Evolutionary conservation across 148 eudicot genomes (phyloP), one percentile per base, ranked within the genome.

Genomic region (Spergularia bocconei): DNA sequence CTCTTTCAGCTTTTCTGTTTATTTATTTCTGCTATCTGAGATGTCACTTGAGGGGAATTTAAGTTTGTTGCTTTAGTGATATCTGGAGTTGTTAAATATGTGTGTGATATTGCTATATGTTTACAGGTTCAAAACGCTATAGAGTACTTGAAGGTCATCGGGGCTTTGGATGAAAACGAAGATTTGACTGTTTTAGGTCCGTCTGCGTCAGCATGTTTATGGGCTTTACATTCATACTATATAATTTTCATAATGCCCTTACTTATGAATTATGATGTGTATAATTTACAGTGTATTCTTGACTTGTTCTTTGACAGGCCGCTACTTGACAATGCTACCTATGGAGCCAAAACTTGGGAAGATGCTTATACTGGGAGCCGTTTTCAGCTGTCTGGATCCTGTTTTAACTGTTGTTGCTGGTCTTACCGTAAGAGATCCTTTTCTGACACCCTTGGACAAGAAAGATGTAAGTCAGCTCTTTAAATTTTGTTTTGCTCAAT

Each of bases 91-190:
- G 17, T 6, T 72, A 6, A 25, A 23, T 20, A 15, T 62, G 38
- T 52, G 16, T 77, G 44, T 68, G n/a, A 41, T 38, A 15, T 63
- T 59, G 56, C 12, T 33, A 5, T 77, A 53, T 75, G 19, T 59
- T 78, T 70, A 67, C 79, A 95, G 99, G 99, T 95, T 86, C 97
- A 91, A 88, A 95, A 95, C 80, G 99, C 99, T 78, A 77, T 92
- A 77, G 96, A 92, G 69, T 92, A 92, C 78, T 83, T 95, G 79
- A 95, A 95, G 83, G 83, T 89, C 78, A 91, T 92, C 76, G 96
- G 96, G 76, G 97, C 99, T 38, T 86, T 95, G 80, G 97, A 92
- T 67, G 92, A 87, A 75, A 72, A 77, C 72, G 96, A 92, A 79
- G 90, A 91, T 78, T 80, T 92, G 85, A 92, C 97, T 73, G 83